Conservation (phyloP, 129 eudicot genomes). For the Gnaphalium uliginosum region DNA sequence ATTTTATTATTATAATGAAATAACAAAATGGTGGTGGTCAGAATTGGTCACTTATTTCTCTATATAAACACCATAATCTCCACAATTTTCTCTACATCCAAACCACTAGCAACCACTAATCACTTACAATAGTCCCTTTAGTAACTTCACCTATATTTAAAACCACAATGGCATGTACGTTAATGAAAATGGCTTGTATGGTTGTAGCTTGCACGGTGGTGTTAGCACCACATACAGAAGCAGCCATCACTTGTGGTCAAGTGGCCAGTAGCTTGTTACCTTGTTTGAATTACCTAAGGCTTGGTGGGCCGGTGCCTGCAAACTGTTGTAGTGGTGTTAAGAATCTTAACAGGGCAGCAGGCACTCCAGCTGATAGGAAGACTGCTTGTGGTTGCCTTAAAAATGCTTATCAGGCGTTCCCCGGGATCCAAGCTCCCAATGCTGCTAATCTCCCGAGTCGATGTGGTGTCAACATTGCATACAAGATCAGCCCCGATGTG, state of each 20-base stretch:
- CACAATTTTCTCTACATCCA: conserved; percentile 27
- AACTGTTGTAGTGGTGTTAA: conserved; percentile 43
- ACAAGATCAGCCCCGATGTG: conserved; percentile 50
- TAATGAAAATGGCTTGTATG: conserved; percentile 37
- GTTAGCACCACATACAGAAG: conserved; percentile 39
- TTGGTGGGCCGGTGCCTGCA: neutral
- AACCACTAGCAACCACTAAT: neutral
- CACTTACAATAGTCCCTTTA: conserved; percentile 1
- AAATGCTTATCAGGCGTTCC: neutral
- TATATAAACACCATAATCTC: conserved; percentile 31
- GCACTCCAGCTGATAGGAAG: conserved; percentile 28
- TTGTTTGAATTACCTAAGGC: conserved; percentile 31
- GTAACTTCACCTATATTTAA: neutral
- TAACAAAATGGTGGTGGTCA: too few species aligned
- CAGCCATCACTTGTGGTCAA: conserved; percentile 36
- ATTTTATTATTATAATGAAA: too few species aligned
- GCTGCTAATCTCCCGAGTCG: conserved; percentile 40
- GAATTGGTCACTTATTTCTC: too few species aligned
- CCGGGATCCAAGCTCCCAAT: neutral
- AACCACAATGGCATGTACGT: conserved; percentile 26
- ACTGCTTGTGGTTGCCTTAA: conserved; percentile 41
- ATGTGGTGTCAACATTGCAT: conserved; percentile 56
- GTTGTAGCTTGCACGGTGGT: conserved; percentile 41
- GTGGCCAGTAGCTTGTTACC: conserved; percentile 14
- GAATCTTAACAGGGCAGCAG: conserved; percentile 37